These are phyloP conservation scores for Geotrichum cucujoidarum DNA, from an alignment of 1,139 yeast genomes.

Conservation along the genomic window DNA sequence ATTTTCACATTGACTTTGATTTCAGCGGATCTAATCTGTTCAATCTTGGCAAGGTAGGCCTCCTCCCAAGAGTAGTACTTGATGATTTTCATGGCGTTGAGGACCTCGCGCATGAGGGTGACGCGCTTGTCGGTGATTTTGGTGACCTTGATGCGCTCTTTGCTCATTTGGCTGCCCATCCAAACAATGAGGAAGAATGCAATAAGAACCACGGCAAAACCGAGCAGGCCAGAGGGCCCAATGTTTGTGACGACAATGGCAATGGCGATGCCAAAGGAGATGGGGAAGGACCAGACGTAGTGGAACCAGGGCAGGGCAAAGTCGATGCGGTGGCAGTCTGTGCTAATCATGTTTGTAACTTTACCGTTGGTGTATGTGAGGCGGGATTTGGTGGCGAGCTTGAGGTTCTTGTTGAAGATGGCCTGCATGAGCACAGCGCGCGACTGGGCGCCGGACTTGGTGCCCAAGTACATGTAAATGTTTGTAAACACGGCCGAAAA, in stretches of 20 bases:
- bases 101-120: constrained; percentile 56
- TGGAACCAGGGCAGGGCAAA: constrained; percentile 71
- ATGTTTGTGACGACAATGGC: constrained; percentile 63
- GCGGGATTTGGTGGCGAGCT: constrained; percentile 54
- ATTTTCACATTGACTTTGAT: constrained; percentile 31
- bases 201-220: constrained; percentile 46
- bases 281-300: constrained; percentile 52
- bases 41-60: constrained; percentile 48
- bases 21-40: constrained; percentile 47
- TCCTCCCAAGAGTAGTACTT: constrained; percentile 77
- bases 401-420: constrained; percentile 59
- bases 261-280: constrained; percentile 47
- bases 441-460: constrained; percentile 62
- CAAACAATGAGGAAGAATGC: constrained; percentile 28
- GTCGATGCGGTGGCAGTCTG: constrained; percentile 76
- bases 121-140: constrained; percentile 57
- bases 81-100: constrained; percentile 61
- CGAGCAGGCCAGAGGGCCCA: constrained; percentile 72
- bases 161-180: constrained; percentile 41
- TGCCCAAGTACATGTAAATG: constrained; percentile 58
- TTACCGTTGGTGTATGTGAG: constrained; percentile 60
- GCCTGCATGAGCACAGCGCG: constrained; percentile 65
- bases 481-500: constrained; percentile 53
- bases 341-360: constrained; percentile 68
- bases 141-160: constrained; percentile 43